phyloP scores from a whole-genome alignment of 202 grass and related monocot genomes.

The Schoenoplectus triqueter region DNA sequence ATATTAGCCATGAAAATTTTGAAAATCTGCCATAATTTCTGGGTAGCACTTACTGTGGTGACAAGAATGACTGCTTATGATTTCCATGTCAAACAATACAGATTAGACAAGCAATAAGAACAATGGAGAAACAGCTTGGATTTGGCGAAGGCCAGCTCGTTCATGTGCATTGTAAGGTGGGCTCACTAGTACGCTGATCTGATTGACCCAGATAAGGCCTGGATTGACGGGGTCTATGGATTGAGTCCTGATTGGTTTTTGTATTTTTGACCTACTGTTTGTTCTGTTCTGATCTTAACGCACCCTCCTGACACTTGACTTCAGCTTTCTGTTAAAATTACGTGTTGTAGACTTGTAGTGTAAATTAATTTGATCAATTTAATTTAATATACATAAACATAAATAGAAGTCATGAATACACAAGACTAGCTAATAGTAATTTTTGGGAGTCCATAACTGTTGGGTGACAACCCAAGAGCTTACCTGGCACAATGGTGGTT shows the following conservation, averaged over 20 bases:
- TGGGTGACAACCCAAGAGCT: background rate
- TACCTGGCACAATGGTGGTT: background rate
- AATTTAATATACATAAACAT: background rate
- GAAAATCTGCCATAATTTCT: background rate
- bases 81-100: conserved; percentile 38
- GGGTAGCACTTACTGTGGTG: background rate
- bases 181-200: conserved; percentile 1
- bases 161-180: conserved; percentile 78
- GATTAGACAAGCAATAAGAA: conserved; percentile 71
- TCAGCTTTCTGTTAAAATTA: too few relatives aligned
- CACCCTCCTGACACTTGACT: too few relatives aligned
- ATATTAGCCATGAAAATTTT: conserved; percentile 8
- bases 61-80: conserved; percentile 21
- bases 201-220: background rate
- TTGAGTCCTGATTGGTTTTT: too few relatives aligned
- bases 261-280: too few relatives aligned
- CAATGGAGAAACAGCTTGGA: conserved; percentile 79
- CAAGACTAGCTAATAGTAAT: background rate
- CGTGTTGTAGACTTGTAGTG: too few relatives aligned
- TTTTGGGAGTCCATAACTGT: background rate
- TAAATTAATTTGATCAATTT: too few relatives aligned
- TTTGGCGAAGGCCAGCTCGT: conserved; percentile 70
- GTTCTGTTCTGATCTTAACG: too few relatives aligned
- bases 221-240: too few relatives aligned
- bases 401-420: background rate